Conservation (phyloP, 495 filamentous ascomycete species). For the Astrothelium subdiscretum region DNA sequence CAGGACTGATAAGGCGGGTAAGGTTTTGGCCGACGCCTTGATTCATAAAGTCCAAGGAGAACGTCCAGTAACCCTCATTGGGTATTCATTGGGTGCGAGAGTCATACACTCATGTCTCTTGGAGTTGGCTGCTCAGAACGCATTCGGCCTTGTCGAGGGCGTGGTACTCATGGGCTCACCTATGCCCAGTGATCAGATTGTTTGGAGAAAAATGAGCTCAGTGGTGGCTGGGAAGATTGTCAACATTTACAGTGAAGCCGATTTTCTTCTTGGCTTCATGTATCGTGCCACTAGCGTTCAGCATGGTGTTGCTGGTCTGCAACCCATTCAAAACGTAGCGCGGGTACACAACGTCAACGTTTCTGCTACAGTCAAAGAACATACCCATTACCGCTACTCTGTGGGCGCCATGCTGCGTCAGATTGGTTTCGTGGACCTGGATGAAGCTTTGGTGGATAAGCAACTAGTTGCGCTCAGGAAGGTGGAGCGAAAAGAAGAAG, state of each 20-base stretch:
- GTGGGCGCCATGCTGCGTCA: constrained; percentile 54
- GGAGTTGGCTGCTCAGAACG: constrained; percentile 58
- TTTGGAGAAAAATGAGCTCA: constrained; percentile 58
- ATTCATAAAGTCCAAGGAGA: constrained; percentile 84
- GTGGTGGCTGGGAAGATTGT: constrained; percentile 64
- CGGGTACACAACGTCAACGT: constrained; percentile 67
- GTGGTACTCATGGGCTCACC: constrained; percentile 80
- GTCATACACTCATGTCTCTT: constrained; percentile 76
- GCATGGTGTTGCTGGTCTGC: constrained; percentile 62
- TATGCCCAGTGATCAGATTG: constrained; percentile 48
- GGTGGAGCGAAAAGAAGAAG: neutral
- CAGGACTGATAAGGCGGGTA: constrained; percentile 76
- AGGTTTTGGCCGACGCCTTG: constrained; percentile 74
- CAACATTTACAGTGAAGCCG: constrained; percentile 68
- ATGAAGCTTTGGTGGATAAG: constrained; percentile 41
- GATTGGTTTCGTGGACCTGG: constrained; percentile 56
- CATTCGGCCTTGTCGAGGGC: constrained; percentile 77
- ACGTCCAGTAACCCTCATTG: constrained; percentile 74
- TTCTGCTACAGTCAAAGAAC: constrained; percentile 57
- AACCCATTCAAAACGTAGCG: constrained; percentile 50
- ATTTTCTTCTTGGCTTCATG: constrained; percentile 63
- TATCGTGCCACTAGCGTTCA: constrained; percentile 69
- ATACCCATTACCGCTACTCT: constrained; percentile 59
- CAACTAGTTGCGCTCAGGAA: constrained; percentile 23
- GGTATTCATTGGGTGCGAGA: constrained; percentile 80